Evolutionary conservation across 2,329 filamentous ascomycete species (phyloP), one percentile per base, ranked within the genome.

Genomic region (Penicillium sp.): DNA sequence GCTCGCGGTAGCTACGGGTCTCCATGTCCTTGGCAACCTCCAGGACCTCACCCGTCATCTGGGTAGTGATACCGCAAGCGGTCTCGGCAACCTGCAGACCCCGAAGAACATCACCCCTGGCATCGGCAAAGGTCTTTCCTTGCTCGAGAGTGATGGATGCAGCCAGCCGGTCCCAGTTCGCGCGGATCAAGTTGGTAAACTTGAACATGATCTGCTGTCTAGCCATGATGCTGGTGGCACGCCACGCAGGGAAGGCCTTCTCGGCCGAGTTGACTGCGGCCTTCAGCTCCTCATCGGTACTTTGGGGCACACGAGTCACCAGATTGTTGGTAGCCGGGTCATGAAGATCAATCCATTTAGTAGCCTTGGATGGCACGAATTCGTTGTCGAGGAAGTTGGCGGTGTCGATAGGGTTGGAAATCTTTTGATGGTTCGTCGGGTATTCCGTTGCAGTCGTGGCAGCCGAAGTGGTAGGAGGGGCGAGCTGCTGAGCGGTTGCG

Each of bases 21-120:
- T 87, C 84, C 84, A 87, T 87, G 62, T 87, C 84, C 75, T 86
- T 86, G 46, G 70, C 79, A n/a, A 87, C 84, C 70, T 87, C 83
- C 30, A 87, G 74, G n/a, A 87, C 80, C 69, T 86, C 83, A 31
- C 84, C 84, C 8, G 80, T 80, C 65, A 86, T 74, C 68, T 86
- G 84, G 1, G 81, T 84, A 2, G 84, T 85, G 66, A 87, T 86
- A 41, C 83, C 84, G 62, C 84, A 87, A 28, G 83, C 81, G 5
- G 82, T 85, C 73, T 87, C 84, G 6, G 83, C 83, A 36, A 87
- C 84, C 70, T 87, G 84, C 53, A 87, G 71, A 54, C 84, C 84
- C 65, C 84, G 79, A 28, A 86, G 77, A 40, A 87, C 84, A 70
- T 87, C 84, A 51, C 83, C 84, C 65, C 75, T 80, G n/a, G 84